Conservation (phyloP, 495 filamentous ascomycete species). For the Parathielavia hyrcaniae region DNA sequence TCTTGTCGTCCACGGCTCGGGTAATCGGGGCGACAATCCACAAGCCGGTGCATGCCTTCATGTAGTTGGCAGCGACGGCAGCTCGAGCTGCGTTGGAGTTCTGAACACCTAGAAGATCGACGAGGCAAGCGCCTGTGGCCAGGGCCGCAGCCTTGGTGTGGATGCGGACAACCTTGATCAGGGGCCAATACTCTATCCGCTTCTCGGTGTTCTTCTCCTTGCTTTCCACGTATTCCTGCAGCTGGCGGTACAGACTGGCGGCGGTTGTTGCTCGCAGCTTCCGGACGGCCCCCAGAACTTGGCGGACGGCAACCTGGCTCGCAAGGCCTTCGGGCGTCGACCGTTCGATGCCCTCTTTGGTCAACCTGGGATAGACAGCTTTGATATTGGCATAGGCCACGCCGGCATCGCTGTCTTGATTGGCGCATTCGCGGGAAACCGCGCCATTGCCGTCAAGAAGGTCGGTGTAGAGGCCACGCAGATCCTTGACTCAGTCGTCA, state of each 20-base stretch:
- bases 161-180: slow-evolving; percentile 58
- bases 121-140: slow-evolving; percentile 58
- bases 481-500: slow-evolving; percentile 55
- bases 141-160: slow-evolving; percentile 54
- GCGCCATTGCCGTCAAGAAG: slow-evolving; percentile 43
- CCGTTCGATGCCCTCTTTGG: slow-evolving; percentile 46
- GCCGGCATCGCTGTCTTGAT: slow-evolving; percentile 48
- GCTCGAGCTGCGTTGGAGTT: slow-evolving; percentile 61
- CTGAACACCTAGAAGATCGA: slow-evolving; percentile 60
- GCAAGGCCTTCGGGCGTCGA: slow-evolving; percentile 40
- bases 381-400: slow-evolving; percentile 61
- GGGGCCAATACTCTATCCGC: slow-evolving; percentile 56
- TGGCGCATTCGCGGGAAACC: slow-evolving; percentile 40
- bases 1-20: slow-evolving; percentile 60
- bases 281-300: slow-evolving; percentile 46
- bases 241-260: slow-evolving; percentile 24
- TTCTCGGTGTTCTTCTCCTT: slow-evolving; percentile 31
- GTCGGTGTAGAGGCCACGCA: slow-evolving; percentile 47
- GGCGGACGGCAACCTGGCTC: slow-evolving; percentile 34
- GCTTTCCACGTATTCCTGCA: slow-evolving; percentile 35
- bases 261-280: slow-evolving; percentile 37
- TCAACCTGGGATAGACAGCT: slow-evolving; percentile 56
- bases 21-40: slow-evolving; percentile 64
- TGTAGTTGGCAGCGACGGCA: slow-evolving; percentile 55
- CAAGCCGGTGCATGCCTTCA: slow-evolving; percentile 49